Conservation (phyloP, 768 basidiomycete genomes). For the Scleroderma citrinum region DNA sequence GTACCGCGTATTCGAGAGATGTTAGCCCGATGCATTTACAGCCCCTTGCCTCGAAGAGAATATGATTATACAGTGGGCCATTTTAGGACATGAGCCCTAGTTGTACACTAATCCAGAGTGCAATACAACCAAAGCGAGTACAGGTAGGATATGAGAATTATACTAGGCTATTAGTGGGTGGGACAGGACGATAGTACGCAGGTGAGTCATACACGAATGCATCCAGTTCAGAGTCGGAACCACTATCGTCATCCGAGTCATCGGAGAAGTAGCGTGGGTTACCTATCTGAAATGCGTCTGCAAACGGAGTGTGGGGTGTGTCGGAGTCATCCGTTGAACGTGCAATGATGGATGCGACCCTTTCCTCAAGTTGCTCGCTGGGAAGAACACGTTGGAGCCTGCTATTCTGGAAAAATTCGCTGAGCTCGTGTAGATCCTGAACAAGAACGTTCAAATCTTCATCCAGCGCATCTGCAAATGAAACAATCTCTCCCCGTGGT, state of each 20-base stretch:
- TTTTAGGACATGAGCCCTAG: not conserved
- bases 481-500: conserved; percentile 38
- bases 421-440: conserved; percentile 71
- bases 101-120: not conserved
- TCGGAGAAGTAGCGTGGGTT: conserved; percentile 32
- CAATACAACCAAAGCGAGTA: not conserved
- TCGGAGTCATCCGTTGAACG: conserved; percentile 62
- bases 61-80: not conserved
- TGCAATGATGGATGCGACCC: conserved; percentile 76
- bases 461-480: conserved; percentile 36
- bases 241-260: conserved; percentile 42
- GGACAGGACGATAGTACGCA: conserved; percentile 36
- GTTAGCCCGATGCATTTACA: conserved; percentile 36
- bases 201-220: conserved; percentile 61
- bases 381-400: conserved; percentile 37
- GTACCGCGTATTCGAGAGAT: conserved; percentile 93
- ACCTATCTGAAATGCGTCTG: conserved; percentile 66
- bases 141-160: conserved; percentile 4
- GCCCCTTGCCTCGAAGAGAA: not conserved
- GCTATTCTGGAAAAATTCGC: conserved; percentile 59
- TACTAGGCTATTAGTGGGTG: conserved; percentile 34
- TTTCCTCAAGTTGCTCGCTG: conserved; percentile 62
- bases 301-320: conserved; percentile 72
- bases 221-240: conserved; percentile 36
- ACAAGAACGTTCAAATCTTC: conserved; percentile 76